Percentiles rank a stretch among this genome's conserved stretches.
Conservation (phyloP, 1,284 basidiomycete genomes). For the Butyriboletus appendiculatus region DNA sequence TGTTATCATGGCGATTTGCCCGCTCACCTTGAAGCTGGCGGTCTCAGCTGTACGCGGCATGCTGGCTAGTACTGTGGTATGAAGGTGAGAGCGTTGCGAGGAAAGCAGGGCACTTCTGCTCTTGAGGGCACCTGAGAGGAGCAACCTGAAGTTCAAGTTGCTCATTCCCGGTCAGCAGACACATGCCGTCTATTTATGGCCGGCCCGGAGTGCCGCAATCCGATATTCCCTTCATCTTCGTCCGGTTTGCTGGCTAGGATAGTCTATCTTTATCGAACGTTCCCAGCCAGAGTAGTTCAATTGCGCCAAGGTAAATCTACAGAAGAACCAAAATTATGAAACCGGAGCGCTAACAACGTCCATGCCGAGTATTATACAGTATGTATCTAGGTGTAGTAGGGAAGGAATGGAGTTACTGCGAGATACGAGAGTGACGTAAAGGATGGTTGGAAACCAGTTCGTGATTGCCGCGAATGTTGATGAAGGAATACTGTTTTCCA, state of each 20-base stretch:
- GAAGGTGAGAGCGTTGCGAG: constrained; percentile 2
- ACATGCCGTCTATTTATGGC: constrained; percentile 14
- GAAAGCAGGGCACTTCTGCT: not conserved
- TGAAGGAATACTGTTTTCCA: constrained; percentile 34
- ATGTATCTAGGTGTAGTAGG: not conserved
- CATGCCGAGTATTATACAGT: constrained; percentile 9
- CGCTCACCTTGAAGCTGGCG: constrained; percentile 58
- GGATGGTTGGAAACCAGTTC: constrained; percentile 30
- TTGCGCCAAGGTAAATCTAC: not conserved
- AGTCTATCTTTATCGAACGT: not conserved
- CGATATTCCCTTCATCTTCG: not conserved
- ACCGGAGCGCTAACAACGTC: not conserved
- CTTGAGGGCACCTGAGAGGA: constrained; percentile 4
- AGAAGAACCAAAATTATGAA: not conserved
- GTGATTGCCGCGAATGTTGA: constrained; percentile 33
- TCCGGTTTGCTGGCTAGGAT: not conserved
- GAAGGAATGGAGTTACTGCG: constrained; percentile 5
- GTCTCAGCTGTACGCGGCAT: constrained; percentile 72
- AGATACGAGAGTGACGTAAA: constrained; percentile 1
- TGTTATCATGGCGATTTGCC: not conserved
- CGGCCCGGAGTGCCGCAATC: constrained; percentile 1
- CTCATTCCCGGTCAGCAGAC: constrained; percentile 5
- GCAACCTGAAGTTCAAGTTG: not conserved
- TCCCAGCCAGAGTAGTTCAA: not conserved
- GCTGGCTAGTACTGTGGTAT: constrained; percentile 17